Base-by-base conservation (phyloP, 805 yeast species). In the Wickerhamomyces chaumierensis region DNA sequence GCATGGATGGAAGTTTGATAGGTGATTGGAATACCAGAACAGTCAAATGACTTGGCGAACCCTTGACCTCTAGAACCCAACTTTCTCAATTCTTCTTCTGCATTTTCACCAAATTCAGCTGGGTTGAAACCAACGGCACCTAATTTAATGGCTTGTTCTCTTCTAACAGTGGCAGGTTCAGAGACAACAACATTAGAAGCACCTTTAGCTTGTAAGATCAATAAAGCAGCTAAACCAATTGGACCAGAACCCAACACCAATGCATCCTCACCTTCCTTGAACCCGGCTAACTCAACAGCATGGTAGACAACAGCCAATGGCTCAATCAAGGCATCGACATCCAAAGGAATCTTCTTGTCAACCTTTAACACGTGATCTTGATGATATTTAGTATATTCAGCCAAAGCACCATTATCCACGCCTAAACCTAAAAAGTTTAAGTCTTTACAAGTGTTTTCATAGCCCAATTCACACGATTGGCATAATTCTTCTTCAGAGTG, bases 191-290 rank as follows among this genome's bases (percentile, higher is more conserved):
- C 65, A 32, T 53, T 57, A 15, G 65, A 59, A 3, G 68, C 70
- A 17, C 57, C 58, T 42, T 69, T 68, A 4, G 75, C 78, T 44
- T 69, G 65, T 39, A 69, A 51, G 11, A 74, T 78, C 34, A 75
- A 56, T n/a, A 74, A 60, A 3, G 78, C 65, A 18, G 80, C 72
- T 19, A 77, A 56, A 5, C 82, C 81, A 51, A 76, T 75, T 18
- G 81, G 78, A 4, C 82, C 82, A 20, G 75, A 73, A 21, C 81
- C 81, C 14, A 76, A 51, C 14, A 76, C 71, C 35, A 75, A 56
- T 3, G 71, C 74, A 18, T 62, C 52, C 28, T 64, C 61, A 27
- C 76, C 78, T 18, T 50, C 57, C 39, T 60, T 51, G 46, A 71
- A 68, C n/a, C 49, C 52, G 0, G 75, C 58, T 4, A 66, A 58